Percentiles rank a stretch among this genome's conserved stretches.
Conservation (phyloP, 108 stramenopile genomes). For the Stephanodiscus triporus region DNA sequence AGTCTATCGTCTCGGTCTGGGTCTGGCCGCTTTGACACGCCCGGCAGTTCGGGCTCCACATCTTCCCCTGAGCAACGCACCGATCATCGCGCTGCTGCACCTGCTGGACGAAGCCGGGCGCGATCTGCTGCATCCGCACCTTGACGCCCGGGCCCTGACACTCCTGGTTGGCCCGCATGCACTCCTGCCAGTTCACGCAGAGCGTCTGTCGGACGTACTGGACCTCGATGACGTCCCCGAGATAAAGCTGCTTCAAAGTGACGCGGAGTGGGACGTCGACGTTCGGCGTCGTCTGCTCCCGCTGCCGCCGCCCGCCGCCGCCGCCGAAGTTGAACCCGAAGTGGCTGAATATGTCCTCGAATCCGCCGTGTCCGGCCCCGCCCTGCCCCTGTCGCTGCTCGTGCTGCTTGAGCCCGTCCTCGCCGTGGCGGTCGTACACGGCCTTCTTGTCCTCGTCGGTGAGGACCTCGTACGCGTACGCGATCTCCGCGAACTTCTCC, state of each 20-base stretch:
- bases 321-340: constrained; percentile 85
- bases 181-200: constrained; percentile 93
- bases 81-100: constrained; percentile 90
- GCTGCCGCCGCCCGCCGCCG: constrained; percentile 67
- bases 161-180: constrained; percentile 78
- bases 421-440: constrained; percentile 95
- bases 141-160: constrained; percentile 93
- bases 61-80: constrained; percentile 93
- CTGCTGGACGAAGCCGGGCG: constrained; percentile 98
- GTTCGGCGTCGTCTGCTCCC: constrained; percentile 87
- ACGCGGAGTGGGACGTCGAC: constrained; percentile 92
- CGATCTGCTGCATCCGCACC: constrained; percentile 92
- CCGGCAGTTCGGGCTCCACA: constrained; percentile 86
- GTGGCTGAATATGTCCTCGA: constrained; percentile 77
- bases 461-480: constrained; percentile 96
- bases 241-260: constrained; percentile 92
- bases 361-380: constrained; percentile 76
- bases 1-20: constrained; percentile 89
- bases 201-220: constrained; percentile 90
- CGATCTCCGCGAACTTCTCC: constrained; percentile 94
- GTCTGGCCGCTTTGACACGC: constrained; percentile 93
- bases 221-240: constrained; percentile 91
- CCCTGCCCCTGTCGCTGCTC: constrained; percentile 72
- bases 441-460: constrained; percentile 93
- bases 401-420: constrained; percentile 96